These are phyloP conservation scores for Aotearoamyces nothofagi DNA, from an alignment of 2,329 filamentous ascomycete species.

Conservation along the genomic window DNA sequence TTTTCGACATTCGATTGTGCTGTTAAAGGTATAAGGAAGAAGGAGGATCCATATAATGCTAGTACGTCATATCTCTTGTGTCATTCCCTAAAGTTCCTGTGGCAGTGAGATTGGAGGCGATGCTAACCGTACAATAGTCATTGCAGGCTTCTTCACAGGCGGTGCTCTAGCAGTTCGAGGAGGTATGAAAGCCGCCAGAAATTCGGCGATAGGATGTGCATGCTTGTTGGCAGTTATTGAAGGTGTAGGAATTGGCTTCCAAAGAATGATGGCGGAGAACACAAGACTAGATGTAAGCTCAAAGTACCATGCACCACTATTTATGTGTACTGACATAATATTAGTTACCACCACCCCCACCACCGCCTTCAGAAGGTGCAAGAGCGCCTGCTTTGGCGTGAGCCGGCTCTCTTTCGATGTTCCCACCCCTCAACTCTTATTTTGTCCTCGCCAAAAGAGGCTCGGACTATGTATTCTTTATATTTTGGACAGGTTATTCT, in stretches of 20 bases:
- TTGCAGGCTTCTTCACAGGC: slow-evolving; percentile 92
- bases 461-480: neutral
- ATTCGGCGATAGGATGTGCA: slow-evolving; percentile 91
- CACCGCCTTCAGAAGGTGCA: neutral
- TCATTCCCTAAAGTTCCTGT: neutral
- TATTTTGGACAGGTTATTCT: no score
- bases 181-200: slow-evolving; percentile 80
- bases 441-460: neutral
- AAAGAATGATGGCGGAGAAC: slow-evolving; percentile 82
- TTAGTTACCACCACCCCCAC: neutral
- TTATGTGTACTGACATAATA: neutral
- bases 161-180: slow-evolving; percentile 84
- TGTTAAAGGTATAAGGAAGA: slow-evolving; percentile 84
- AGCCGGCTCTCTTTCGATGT: neutral
- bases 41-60: slow-evolving; percentile 96
- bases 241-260: slow-evolving; percentile 90
- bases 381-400: neutral
- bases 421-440: neutral
- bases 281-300: slow-evolving; percentile 63
- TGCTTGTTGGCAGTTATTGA: slow-evolving; percentile 92
- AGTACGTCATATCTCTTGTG: slow-evolving; percentile 30
- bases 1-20: slow-evolving; percentile 96
- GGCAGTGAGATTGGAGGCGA: neutral
- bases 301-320: no score
- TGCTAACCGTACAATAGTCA: slow-evolving; percentile 33